Evolutionary conservation across 1,284 basidiomycete species (phyloP), one percentile per base, ranked within the genome.

Genomic region (Malassezia globosa): DNA sequence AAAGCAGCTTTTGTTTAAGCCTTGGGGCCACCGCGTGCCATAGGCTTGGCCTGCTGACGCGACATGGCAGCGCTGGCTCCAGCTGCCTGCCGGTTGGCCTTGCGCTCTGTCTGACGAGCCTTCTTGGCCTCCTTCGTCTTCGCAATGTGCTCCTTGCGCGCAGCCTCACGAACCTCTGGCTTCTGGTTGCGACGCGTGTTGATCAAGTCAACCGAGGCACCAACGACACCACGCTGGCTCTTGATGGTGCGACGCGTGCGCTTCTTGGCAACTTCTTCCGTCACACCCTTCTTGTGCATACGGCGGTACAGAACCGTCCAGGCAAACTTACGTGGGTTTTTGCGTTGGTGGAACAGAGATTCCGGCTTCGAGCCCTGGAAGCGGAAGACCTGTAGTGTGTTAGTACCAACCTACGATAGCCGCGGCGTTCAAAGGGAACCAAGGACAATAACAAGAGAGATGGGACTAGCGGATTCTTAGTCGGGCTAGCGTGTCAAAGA

Each of bases 221-320:
- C 94, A 69, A 92, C 89, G 73, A 97, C 88, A 61, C 92, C 94
- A 74, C 94, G 87, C 78, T 94, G 84, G 79, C 89, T 84, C 80
- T 97, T 97, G 73, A 96, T 87, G 59, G 87, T 90, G 76, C 84
- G 84, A 76, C 90, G 85, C 52, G 86, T 87, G 66, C 90, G 85
- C 80, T 94, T 95, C 88, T 96, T 97, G 72, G 89, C 87, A 48
- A 90, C 83, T 56, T 97, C 92, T 78, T 97, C 92, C 46, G 89
- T 89, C 74, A 97, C 82, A 75, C 90, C 92, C 84, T 97, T 97
- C 83, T 94, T 95, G 82, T 97, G 94, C 83, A 95, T 89, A 69
- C 88, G 84, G 67, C 92, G 85, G 82, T 87, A 97, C 54, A 89
- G 83, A 72, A 82, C 79, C 54, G 92, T 97, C 94, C 92, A 97